Percentiles rank a stretch among this genome's conserved stretches.
phyloP scores from a whole-genome alignment of 768 basidiomycete species.

The Tricholoma bakamatsutake region DNA sequence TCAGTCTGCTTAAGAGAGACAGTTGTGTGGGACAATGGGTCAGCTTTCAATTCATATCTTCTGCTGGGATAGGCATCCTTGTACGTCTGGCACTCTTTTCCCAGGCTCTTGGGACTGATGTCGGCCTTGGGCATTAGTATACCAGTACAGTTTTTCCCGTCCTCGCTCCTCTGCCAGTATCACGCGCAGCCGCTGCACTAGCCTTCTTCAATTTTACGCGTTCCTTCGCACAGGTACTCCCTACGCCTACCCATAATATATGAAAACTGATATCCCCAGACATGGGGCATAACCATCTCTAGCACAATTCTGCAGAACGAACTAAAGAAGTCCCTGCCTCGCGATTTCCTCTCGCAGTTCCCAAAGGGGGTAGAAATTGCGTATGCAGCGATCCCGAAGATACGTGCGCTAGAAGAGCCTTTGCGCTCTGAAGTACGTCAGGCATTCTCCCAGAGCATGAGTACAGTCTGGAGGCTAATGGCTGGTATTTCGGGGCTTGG shows the following conservation, averaged over 20 bases:
- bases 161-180: slow-evolving; percentile 37
- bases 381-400: slow-evolving; percentile 40
- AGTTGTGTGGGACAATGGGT: background rate
- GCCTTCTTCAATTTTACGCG: slow-evolving; percentile 36
- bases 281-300: slow-evolving; percentile 48
- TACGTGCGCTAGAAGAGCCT: slow-evolving; percentile 28
- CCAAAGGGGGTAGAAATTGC: slow-evolving; percentile 34
- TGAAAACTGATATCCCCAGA: slow-evolving; percentile 18
- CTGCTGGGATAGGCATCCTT: slow-evolving; percentile 9
- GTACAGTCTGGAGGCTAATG: slow-evolving; percentile 9
- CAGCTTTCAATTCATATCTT: slow-evolving; percentile 6
- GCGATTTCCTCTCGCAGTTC: slow-evolving; percentile 27
- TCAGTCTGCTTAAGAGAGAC: background rate
- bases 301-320: slow-evolving; percentile 47
- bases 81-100: background rate
- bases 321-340: slow-evolving; percentile 35
- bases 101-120: background rate
- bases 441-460: slow-evolving; percentile 10
- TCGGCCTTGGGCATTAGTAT: background rate
- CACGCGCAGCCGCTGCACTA: slow-evolving; percentile 37
- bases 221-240: slow-evolving; percentile 27
- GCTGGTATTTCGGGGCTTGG: slow-evolving; percentile 4
- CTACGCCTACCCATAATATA: background rate
- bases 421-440: slow-evolving; percentile 9
- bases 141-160: slow-evolving; percentile 34